Percentiles rank a stretch among this genome's conserved stretches.
Evolutionary conservation across 495 filamentous ascomycete species (phyloP).

Genomic region (Tuber magnatum): DNA sequence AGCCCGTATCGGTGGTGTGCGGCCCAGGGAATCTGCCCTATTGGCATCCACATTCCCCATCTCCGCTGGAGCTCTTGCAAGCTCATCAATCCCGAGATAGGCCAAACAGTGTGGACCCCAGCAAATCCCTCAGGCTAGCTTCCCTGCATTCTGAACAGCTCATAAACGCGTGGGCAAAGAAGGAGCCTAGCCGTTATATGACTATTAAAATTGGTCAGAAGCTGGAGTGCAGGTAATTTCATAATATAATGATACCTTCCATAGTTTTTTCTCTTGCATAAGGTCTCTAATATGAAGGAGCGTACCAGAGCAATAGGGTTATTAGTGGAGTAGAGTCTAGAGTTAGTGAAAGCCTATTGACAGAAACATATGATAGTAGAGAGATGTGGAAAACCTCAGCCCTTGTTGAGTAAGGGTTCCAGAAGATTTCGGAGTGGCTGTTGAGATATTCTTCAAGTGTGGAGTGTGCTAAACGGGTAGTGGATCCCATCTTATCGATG

Average conservation of each 20-base stretch:
- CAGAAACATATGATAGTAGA: not conserved
- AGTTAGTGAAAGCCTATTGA: not conserved
- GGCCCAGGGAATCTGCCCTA: not conserved
- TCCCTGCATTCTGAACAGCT: fast-evolving
- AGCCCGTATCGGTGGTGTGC: slow-evolving; percentile 36
- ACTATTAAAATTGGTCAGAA: not conserved
- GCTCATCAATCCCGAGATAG: not conserved
- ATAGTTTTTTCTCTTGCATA: not conserved
- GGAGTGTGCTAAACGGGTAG: not conserved
- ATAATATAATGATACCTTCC: too few relatives aligned
- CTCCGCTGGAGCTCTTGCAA: not conserved
- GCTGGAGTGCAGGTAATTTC: not conserved
- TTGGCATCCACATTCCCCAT: not conserved
- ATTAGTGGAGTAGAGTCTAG: not conserved
- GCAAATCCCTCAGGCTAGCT: not conserved
- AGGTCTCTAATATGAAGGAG: not conserved
- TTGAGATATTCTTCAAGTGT: not conserved
- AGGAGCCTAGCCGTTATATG: not conserved
- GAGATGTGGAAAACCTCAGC: not conserved
- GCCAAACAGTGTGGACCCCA: not conserved
- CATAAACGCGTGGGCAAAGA: fast-evolving
- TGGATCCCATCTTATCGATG: not conserved
- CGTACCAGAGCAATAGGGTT: not conserved
- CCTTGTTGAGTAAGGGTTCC: not conserved
- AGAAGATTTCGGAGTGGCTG: not conserved